Conservation (phyloP, 345 rosid species). For the Eucalyptus globulus region DNA sequence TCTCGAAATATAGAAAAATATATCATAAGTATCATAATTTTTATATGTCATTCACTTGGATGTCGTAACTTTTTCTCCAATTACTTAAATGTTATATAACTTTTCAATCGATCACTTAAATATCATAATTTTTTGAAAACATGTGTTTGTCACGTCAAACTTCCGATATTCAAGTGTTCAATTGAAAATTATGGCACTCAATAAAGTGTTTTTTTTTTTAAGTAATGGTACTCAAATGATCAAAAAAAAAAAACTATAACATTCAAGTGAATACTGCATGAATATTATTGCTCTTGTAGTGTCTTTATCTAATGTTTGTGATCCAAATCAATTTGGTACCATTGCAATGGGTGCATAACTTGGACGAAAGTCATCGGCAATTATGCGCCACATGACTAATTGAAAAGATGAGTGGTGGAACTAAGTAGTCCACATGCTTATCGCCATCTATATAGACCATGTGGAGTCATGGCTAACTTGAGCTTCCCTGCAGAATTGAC, state of each 20-base stretch:
- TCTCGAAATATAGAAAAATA: not conserved
- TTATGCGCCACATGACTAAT: not conserved
- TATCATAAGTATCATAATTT: too few relatives aligned
- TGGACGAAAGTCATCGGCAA: not conserved
- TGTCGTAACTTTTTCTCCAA: fast-evolving
- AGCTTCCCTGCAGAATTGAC: not conserved
- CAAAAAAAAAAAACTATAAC: too few relatives aligned
- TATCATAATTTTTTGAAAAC: not conserved
- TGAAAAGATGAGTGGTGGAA: not conserved
- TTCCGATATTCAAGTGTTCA: fast-evolving
- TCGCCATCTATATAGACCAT: not conserved
- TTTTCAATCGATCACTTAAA: not conserved
- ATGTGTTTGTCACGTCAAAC: fast-evolving
- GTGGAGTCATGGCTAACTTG: not conserved
- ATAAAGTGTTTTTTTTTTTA: fast-evolving
- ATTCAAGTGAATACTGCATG: fast-evolving
- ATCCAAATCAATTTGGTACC: not conserved
- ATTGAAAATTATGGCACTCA: fast-evolving
- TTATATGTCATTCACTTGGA: fast-evolving
- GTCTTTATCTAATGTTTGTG: not conserved
- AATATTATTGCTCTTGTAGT: too few relatives aligned
- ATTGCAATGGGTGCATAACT: not conserved
- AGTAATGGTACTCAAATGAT: fast-evolving
- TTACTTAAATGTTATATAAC: fast-evolving
- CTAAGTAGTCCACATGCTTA: not conserved